A percentile compares a stretch with the other conserved stretches of the same genome.
Conservation (phyloP, 2,329 filamentous ascomycete genomes). For the Nemania abortiva region DNA sequence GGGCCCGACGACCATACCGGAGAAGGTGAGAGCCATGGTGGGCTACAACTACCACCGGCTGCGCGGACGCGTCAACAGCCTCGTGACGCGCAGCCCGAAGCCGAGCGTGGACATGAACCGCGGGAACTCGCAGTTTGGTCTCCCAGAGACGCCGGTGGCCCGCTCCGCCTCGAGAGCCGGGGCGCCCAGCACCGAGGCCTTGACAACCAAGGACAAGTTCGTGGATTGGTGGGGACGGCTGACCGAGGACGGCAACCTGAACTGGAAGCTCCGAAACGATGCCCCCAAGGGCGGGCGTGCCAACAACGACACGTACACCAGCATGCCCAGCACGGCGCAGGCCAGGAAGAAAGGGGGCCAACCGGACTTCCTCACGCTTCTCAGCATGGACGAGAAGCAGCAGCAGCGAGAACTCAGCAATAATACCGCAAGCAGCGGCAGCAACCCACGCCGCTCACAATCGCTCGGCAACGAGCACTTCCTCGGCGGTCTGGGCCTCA, state of each 20-base stretch:
- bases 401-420: slow-evolving; percentile 44
- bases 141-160: slow-evolving; percentile 50
- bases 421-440: slow-evolving; percentile 44
- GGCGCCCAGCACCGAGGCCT: slow-evolving; percentile 36
- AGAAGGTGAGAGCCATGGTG: slow-evolving; percentile 57
- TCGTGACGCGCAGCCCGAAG: slow-evolving; percentile 50
- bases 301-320: slow-evolving; percentile 46
- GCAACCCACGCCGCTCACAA: slow-evolving; percentile 45
- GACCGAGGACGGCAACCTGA: slow-evolving; percentile 55
- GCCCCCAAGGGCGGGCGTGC: slow-evolving; percentile 43
- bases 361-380: slow-evolving; percentile 59
- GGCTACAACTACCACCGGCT: slow-evolving; percentile 54
- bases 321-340: slow-evolving; percentile 46
- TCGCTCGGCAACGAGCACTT: slow-evolving; percentile 56
- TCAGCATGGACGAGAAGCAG: slow-evolving; percentile 59
- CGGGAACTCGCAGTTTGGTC: slow-evolving; percentile 65
- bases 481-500: slow-evolving; percentile 56
- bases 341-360: slow-evolving; percentile 45
- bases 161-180: slow-evolving; percentile 53
- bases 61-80: slow-evolving; percentile 51
- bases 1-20: slow-evolving; percentile 61
- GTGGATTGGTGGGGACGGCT: slow-evolving; percentile 61
- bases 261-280: slow-evolving; percentile 53
- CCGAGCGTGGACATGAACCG: slow-evolving; percentile 64
- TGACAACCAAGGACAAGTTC: slow-evolving; percentile 55